Conservation (phyloP, 148 eudicot genomes). For the Silene uniflora region DNA sequence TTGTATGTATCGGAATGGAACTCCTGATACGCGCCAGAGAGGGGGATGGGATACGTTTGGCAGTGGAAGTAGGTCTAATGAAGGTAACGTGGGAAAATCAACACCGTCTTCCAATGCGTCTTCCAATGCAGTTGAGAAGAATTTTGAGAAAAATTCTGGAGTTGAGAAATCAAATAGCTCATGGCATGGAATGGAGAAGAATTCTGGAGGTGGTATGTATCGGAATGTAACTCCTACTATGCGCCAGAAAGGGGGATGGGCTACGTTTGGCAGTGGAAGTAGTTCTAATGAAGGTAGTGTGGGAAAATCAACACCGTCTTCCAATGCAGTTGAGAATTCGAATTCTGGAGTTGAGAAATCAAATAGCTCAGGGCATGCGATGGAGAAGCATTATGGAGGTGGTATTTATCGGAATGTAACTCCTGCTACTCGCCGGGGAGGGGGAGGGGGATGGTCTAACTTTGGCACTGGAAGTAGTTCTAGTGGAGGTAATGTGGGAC, state of each 20-base stretch:
- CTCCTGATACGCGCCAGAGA: constrained; percentile 15
- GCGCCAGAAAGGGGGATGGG: constrained; percentile 13
- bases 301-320: constrained; percentile 10
- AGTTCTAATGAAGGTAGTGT: constrained; percentile 15
- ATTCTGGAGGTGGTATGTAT: constrained; percentile 13
- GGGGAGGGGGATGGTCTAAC: constrained; percentile 11
- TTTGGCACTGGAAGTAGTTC: constrained; percentile 18
- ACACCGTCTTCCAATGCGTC: no score
- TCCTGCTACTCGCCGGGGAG: constrained; percentile 14
- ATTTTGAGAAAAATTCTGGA: no score
- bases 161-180: neutral
- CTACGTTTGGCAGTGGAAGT: constrained; percentile 15
- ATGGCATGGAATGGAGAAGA: neutral
- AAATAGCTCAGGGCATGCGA: no score
- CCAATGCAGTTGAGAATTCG: no score
- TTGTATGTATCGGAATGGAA: constrained; percentile 9
- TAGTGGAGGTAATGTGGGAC: constrained; percentile 16
- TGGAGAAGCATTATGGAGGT: constrained; percentile 2
- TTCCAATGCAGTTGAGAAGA: neutral
- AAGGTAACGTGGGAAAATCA: constrained; percentile 18
- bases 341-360: neutral
- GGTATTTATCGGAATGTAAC: constrained; percentile 12
- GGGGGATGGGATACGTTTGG: constrained; percentile 11
- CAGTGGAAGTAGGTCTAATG: constrained; percentile 16
- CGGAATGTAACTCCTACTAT: constrained; percentile 15